Evolutionary conservation across 2,329 filamentous ascomycete genomes (phyloP).

Genomic region (Neurospora sp.): DNA sequence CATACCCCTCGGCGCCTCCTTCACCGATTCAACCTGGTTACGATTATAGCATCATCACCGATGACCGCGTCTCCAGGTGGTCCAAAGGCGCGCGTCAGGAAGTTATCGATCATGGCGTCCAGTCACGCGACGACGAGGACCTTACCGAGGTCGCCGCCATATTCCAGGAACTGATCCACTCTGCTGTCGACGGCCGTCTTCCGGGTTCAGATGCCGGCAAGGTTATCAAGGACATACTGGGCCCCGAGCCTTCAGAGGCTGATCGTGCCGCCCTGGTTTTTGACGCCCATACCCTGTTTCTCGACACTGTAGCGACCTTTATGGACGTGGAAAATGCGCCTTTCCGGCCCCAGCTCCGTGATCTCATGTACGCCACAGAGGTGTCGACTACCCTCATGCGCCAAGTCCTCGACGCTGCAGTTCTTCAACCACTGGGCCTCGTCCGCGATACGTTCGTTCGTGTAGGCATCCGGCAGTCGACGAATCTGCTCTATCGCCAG

Average conservation of each 20-base stretch:
- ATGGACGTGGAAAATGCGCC: constrained; percentile 56
- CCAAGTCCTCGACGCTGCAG: constrained; percentile 67
- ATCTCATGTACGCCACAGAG: constrained; percentile 62
- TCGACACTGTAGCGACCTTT: constrained; percentile 74
- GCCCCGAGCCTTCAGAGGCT: constrained; percentile 40
- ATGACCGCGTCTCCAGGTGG: constrained; percentile 61
- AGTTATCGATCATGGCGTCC: constrained; percentile 54
- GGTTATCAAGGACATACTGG: constrained; percentile 65
- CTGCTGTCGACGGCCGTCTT: constrained; percentile 61
- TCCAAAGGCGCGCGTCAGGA: constrained; percentile 53
- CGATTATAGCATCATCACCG: constrained; percentile 67
- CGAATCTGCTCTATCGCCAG: constrained; percentile 87
- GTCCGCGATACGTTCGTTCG: constrained; percentile 78
- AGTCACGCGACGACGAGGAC: constrained; percentile 59
- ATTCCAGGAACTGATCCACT: constrained; percentile 77
- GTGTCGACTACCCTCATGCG: constrained; percentile 68
- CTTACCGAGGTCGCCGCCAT: constrained; percentile 58
- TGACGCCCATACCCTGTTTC: constrained; percentile 61
- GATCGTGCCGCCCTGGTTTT: constrained; percentile 42
- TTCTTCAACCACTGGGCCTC: constrained; percentile 67
- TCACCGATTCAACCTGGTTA: constrained; percentile 34
- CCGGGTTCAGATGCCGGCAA: constrained; percentile 59
- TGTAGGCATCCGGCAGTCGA: constrained; percentile 80
- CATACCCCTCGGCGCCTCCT: constrained; percentile 13
- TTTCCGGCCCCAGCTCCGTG: constrained; percentile 44